Conservation (phyloP, 2,329 filamentous ascomycete genomes). For the Ustilaginoidea virens region DNA sequence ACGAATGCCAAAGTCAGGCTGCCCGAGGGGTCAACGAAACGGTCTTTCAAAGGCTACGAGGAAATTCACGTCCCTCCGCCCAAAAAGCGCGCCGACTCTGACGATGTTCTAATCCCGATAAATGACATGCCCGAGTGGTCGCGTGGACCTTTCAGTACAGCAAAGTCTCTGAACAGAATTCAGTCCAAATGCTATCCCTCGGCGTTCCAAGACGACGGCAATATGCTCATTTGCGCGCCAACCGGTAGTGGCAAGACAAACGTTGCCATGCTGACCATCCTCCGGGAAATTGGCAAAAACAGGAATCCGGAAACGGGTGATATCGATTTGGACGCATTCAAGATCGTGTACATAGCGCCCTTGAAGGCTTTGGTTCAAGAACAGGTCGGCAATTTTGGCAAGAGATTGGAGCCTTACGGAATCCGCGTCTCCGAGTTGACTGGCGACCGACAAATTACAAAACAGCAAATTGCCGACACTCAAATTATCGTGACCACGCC, state of each 20-base stretch:
- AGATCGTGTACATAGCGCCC: conserved; percentile 95
- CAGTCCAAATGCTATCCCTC: conserved; percentile 87
- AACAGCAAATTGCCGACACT: conserved; percentile 94
- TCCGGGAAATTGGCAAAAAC: conserved; percentile 93
- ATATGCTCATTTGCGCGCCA: conserved; percentile 94
- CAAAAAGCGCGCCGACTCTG: conserved; percentile 69
- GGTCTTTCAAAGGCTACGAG: conserved; percentile 94
- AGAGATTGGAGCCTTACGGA: conserved; percentile 76
- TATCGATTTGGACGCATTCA: conserved; percentile 91
- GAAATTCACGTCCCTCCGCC: conserved; percentile 94
- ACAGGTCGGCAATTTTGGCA: conserved; percentile 94
- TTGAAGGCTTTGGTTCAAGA: conserved; percentile 93
- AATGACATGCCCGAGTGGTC: conserved; percentile 89
- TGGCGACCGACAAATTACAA: conserved; percentile 93
- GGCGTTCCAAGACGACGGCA: conserved; percentile 86
- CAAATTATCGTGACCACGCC: conserved; percentile 97
- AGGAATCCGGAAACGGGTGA: conserved; percentile 79
- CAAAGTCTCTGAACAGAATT: conserved; percentile 83
- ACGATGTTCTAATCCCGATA: conserved; percentile 69
- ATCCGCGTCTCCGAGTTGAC: conserved; percentile 92
- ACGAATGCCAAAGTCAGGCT: conserved; percentile 94
- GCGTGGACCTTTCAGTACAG: conserved; percentile 66
- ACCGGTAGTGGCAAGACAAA: conserved; percentile 98
- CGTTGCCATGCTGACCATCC: conserved; percentile 91
- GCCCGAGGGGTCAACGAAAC: conserved; percentile 87